Evolutionary conservation across 257 asterid species (phyloP).

Genomic region (Rehmannia glutinosa): DNA sequence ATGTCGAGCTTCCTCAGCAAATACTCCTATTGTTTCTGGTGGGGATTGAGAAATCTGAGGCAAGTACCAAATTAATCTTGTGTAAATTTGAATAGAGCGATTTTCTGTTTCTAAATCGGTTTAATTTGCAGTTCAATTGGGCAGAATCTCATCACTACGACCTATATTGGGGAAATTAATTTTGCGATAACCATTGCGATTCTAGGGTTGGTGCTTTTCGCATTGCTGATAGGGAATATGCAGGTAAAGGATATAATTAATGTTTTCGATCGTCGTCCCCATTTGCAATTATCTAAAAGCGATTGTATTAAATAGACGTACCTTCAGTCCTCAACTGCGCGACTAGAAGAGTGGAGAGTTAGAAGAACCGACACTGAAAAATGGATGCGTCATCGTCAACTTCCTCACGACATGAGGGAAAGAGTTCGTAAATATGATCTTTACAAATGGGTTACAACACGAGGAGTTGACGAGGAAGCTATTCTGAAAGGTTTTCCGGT

Average conservation of each 20-base stretch:
- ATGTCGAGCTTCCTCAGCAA: constrained; percentile 32
- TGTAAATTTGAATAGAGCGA: neutral
- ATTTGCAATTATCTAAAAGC: too few relatives aligned
- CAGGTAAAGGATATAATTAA: constrained; percentile 38
- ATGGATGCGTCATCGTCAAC: constrained; percentile 75
- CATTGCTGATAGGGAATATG: constrained; percentile 75
- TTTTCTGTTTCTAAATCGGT: neutral
- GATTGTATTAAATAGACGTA: constrained; percentile 32
- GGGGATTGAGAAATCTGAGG: constrained; percentile 70
- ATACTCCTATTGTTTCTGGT: constrained; percentile 66
- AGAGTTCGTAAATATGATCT: constrained; percentile 51
- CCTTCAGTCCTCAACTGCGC: constrained; percentile 50
- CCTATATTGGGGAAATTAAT: constrained; percentile 51
- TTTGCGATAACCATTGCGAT: constrained; percentile 61
- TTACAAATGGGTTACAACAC: constrained; percentile 53
- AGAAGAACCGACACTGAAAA: constrained; percentile 56
- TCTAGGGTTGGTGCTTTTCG: constrained; percentile 64
- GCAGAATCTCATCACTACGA: constrained; percentile 55
- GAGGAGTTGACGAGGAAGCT: constrained; percentile 66
- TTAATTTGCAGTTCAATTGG: constrained; percentile 72
- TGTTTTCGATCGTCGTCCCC: too few relatives aligned
- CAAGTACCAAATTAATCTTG: neutral
- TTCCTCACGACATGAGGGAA: constrained; percentile 53
- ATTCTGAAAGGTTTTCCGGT: constrained; percentile 45
- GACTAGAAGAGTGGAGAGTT: constrained; percentile 79